Evolutionary conservation across 495 filamentous ascomycete genomes (phyloP), one percentile per base, ranked within the genome.

Genomic region (Neurospora tetrasperma): DNA sequence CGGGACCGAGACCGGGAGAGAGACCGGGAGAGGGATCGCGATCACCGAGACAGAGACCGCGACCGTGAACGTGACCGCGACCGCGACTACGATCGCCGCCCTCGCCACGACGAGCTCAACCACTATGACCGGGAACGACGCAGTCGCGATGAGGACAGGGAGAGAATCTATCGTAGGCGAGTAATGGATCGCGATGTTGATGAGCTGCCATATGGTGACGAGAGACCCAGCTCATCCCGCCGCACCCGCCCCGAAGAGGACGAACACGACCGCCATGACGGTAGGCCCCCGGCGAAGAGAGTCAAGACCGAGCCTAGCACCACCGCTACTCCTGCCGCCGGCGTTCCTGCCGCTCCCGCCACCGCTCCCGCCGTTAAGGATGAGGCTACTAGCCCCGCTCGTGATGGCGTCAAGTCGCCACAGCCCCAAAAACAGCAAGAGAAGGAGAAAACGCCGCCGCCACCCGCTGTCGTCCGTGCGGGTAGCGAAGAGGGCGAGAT

Each of bases 401-500:
- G 39, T 72, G 80, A 91, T 87, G 88, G 90, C 76, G 79, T 88
- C n/a, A 87, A 87, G 74, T 74, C 87, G 85, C 80, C 84, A 83
- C 71, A 86, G 81, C 82, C 83, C 31, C 83, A 83, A 39, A 88
- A 90, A 75, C 88, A 93, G 73, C 54, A 62, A 35, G 54, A 62
- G 54, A 91, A 94, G 72, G 88, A 93, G 73, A 68, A 71, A 69
- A 31, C 70, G 10, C 91, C 93, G 68, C 85, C 88, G 73, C 87
- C 87, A 2, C 27, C 54, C 6, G 54, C 54, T 66, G 82, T 79
- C 66, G 87, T 93, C 27, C 89, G 91, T 77, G 92, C 90, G 46
- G 96, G 96, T 42, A 98, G 96, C 76, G 96, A 99, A 82, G 96
- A 99, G 82, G 96, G 96, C 38, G 96, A 99, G 84, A 97, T 99